Base-by-base conservation (phyloP, 2,329 filamentous ascomycete genomes). In the Diaporthe capsici region DNA sequence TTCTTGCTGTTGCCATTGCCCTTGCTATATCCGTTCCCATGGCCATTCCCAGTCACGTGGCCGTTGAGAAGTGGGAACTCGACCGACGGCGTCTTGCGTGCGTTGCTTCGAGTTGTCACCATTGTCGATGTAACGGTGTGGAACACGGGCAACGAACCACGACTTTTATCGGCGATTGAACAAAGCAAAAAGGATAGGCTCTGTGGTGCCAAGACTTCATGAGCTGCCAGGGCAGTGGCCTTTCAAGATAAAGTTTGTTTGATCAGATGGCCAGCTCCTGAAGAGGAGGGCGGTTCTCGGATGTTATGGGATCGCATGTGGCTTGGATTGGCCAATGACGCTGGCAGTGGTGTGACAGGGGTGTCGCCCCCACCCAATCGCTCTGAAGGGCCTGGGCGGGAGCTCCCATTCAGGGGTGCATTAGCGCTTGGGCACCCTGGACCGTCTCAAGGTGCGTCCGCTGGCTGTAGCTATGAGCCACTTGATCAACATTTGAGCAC, bases 1-100 rank as follows among this genome's bases (percentile, higher is more conserved):
- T 90, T 90, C 76, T 83, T 85, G 57, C 67, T 34, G 25, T 75
- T 73, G 17, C 73, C 73, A 72, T 79, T 77, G 78, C 61, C 31
- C 31, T 63, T 44, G 53, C 60, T 71, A 39, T 71, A 85, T 37
- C 34, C 65, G 63, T 80, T 76, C 77, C 58, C 44, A 60, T 53
- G 42, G 53, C 68, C 74, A 55, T 71, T 85, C 37, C 49, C 65
- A 13, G 42, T 42, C 34, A 34, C 34, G 22, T 42, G 65, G 34
- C 71, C 60, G n/a, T 67, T 65, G 20, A 65, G 58, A 17, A 44
- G 58, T 4, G 71, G 47, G 3, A 55, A 57, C 17, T 65, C 58
- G 22, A 28, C 49, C 17, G 71, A 68, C 20, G 73, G 47, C 8
- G 71, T 51, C 39, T 55, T 65, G 37, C 74, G 76, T 28, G 74